Conservation (phyloP, 495 filamentous ascomycete species). For the Tuber umbilicatum region DNA sequence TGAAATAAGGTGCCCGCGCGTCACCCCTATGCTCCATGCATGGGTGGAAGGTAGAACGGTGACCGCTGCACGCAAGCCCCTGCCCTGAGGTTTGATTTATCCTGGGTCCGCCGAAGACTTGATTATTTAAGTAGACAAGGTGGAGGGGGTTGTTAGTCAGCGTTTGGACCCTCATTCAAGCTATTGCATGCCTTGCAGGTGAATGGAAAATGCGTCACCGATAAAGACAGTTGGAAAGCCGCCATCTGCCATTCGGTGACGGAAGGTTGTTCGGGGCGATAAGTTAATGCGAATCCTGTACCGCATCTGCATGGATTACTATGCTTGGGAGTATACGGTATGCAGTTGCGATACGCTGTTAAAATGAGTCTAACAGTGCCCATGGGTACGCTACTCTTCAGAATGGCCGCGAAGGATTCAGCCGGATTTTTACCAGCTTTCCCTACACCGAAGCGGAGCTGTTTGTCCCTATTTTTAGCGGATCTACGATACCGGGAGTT, state of each 20-base stretch:
- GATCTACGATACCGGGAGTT: too few species aligned
- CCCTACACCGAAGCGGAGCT: slow-evolving; percentile 56
- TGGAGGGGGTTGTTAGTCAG: too few species aligned
- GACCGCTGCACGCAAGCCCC: too few species aligned
- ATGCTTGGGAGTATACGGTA: slow-evolving; percentile 70
- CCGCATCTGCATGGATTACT: slow-evolving; percentile 96
- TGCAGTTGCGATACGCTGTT: slow-evolving; percentile 77
- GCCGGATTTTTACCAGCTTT: slow-evolving; percentile 62
- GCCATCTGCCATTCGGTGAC: slow-evolving; percentile 35
- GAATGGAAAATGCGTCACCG: too few species aligned
- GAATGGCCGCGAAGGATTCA: slow-evolving; percentile 71
- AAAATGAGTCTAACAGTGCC: slow-evolving; percentile 87
- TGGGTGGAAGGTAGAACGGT: too few species aligned
- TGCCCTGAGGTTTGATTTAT: too few species aligned
- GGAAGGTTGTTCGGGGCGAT: slow-evolving; percentile 44
- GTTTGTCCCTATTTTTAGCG: slow-evolving; percentile 58
- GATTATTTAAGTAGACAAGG: too few species aligned
- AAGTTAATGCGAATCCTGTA: slow-evolving; percentile 67
- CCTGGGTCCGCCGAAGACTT: too few species aligned
- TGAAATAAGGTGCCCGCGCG: neutral
- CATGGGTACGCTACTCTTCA: slow-evolving; percentile 69
- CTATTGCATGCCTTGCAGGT: too few species aligned
- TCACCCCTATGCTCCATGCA: too few species aligned
- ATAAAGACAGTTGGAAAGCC: slow-evolving; percentile 13
- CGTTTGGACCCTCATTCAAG: too few species aligned